A percentile compares a stretch with the other conserved stretches of the same genome.
phyloP scores from a whole-genome alignment of 1,284 basidiomycete species.

The Porodaedalea pini region DNA sequence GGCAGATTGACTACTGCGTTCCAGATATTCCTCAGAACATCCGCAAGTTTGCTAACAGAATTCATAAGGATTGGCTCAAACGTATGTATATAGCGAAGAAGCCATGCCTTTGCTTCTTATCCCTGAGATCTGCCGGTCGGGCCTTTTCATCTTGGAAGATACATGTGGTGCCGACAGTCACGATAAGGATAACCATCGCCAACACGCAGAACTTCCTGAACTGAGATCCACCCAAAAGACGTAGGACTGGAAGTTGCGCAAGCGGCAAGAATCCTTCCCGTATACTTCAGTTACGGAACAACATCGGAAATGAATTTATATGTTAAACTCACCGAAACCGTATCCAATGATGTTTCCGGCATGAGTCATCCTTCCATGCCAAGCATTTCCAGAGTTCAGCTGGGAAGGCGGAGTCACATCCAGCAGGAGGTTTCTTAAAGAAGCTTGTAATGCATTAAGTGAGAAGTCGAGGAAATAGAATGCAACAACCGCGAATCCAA shows the following conservation, averaged over 20 bases:
- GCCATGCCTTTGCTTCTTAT: slow-evolving; percentile 36
- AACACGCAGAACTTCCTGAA: slow-evolving; percentile 95
- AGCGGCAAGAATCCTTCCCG: slow-evolving; percentile 79
- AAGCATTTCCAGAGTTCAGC: slow-evolving; percentile 92
- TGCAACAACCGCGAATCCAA: slow-evolving; percentile 82
- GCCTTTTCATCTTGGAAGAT: slow-evolving; percentile 75
- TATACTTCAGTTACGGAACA: slow-evolving; percentile 1
- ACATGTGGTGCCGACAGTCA: slow-evolving; percentile 87
- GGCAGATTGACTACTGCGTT: slow-evolving; percentile 73
- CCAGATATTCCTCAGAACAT: slow-evolving; percentile 75
- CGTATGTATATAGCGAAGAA: slow-evolving; percentile 34
- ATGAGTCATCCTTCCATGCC: slow-evolving; percentile 94
- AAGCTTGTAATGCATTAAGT: slow-evolving; percentile 92
- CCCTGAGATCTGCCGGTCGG: slow-evolving; percentile 41
- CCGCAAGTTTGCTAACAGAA: slow-evolving; percentile 45
- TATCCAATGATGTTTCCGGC: slow-evolving; percentile 93
- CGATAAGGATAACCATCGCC: slow-evolving; percentile 72
- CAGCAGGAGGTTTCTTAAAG: slow-evolving; percentile 85
- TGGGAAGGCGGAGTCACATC: slow-evolving; percentile 87
- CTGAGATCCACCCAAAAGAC: slow-evolving; percentile 86
- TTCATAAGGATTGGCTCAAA: not conserved
- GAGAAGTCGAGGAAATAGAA: slow-evolving; percentile 96
- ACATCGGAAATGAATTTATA: not conserved
- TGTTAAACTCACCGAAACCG: slow-evolving; percentile 63
- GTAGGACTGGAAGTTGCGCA: slow-evolving; percentile 67